A percentile compares a stretch with the other conserved stretches of the same genome.
Evolutionary conservation across 2,329 filamentous ascomycete genomes (phyloP).

Genomic region (Macrophomina phaseolina): DNA sequence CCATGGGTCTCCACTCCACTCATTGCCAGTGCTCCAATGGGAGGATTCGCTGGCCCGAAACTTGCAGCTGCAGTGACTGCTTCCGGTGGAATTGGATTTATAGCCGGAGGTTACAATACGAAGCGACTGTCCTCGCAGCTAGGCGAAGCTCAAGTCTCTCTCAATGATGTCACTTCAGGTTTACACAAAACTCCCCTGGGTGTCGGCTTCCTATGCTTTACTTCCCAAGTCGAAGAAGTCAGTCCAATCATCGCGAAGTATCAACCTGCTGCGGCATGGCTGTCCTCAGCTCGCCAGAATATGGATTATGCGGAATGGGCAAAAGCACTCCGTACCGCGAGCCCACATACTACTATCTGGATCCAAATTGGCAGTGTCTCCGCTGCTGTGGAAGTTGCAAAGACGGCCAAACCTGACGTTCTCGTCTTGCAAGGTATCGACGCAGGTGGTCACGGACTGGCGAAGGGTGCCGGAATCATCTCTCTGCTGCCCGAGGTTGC

Average conservation of each 20-base stretch:
- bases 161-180: neutral
- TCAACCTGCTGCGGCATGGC: slow-evolving; percentile 66
- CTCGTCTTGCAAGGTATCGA: slow-evolving; percentile 68
- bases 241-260: slow-evolving; percentile 60
- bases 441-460: slow-evolving; percentile 68
- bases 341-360: slow-evolving; percentile 54
- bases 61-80: slow-evolving; percentile 15
- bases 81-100: slow-evolving; percentile 17
- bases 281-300: slow-evolving; percentile 64
- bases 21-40: slow-evolving; percentile 18
- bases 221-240: slow-evolving; percentile 49
- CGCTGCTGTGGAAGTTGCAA: slow-evolving; percentile 57
- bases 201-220: slow-evolving; percentile 66
- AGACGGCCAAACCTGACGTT: slow-evolving; percentile 58
- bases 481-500: slow-evolving; percentile 63
- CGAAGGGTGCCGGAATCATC: slow-evolving; percentile 59
- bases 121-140: neutral
- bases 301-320: slow-evolving; percentile 39
- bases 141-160: neutral
- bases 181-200: slow-evolving; percentile 56
- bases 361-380: slow-evolving; percentile 66
- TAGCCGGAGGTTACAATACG: neutral
- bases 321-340: slow-evolving; percentile 37
- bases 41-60: slow-evolving; percentile 1
- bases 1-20: slow-evolving; percentile 7